Conservation (phyloP, 2,329 filamentous ascomycete species). For the Aureobasidium sp. region DNA sequence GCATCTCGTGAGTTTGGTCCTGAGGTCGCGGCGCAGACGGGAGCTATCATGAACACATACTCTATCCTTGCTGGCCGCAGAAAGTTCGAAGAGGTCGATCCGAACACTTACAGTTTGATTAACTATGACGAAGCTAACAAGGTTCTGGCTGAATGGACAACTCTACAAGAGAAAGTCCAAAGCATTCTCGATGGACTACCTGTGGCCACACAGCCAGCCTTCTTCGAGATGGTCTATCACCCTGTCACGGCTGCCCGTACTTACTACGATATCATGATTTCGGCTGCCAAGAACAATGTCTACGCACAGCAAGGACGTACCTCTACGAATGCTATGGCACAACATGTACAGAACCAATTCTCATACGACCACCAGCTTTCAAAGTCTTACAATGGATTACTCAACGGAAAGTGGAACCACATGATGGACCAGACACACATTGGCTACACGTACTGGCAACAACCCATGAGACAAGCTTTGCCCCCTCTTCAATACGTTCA, state of each 20-base stretch:
- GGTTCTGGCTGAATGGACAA: conserved; percentile 47
- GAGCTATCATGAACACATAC: conserved; percentile 46
- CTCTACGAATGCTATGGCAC: conserved; percentile 46
- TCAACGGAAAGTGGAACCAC: conserved; percentile 54
- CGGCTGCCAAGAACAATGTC: conserved; percentile 43
- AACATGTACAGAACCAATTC: conserved; percentile 45
- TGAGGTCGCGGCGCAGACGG: conserved; percentile 39
- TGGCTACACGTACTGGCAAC: conserved; percentile 39
- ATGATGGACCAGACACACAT: conserved; percentile 51
- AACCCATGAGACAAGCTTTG: conserved; percentile 61
- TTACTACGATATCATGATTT: conserved; percentile 46
- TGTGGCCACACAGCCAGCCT: conserved; percentile 44
- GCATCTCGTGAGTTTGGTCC: conserved; percentile 49
- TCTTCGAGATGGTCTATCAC: conserved; percentile 55
- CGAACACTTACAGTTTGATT: conserved; percentile 49
- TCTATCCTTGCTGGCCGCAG: conserved; percentile 48
- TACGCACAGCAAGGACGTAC: conserved; percentile 50
- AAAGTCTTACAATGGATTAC: conserved; percentile 46
- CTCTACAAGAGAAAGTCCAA: conserved; percentile 46
- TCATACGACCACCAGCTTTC: conserved; percentile 50
- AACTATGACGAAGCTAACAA: conserved; percentile 57
- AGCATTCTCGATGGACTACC: conserved; percentile 47
- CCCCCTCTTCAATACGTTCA: conserved; percentile 54
- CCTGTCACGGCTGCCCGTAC: conserved; percentile 50
- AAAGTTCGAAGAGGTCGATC: conserved; percentile 55